Percentiles rank a stretch among this genome's conserved stretches.
These are phyloP conservation scores for Serendipita sp. DNA, from an alignment of 1,284 basidiomycete genomes.

Conservation along the genomic window DNA sequence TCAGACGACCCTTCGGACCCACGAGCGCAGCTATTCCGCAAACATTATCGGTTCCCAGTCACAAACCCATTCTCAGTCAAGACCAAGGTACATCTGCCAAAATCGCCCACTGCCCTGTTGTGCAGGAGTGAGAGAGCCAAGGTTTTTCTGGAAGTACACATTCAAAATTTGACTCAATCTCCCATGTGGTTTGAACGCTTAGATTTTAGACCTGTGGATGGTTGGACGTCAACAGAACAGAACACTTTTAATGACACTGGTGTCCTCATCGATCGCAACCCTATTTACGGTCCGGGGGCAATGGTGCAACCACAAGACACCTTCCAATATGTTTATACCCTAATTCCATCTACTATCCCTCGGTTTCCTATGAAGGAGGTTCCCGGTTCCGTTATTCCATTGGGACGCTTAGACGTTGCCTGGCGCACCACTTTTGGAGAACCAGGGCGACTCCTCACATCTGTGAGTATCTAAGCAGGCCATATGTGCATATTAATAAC, in stretches of 20 bases:
- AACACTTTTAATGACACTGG: slow-evolving; percentile 22
- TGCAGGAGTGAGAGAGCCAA: slow-evolving; percentile 52
- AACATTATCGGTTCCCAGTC: slow-evolving; percentile 61
- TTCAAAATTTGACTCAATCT: slow-evolving; percentile 69
- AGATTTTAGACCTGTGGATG: slow-evolving; percentile 56
- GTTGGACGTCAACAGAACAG: slow-evolving; percentile 46
- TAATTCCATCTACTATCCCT: slow-evolving; percentile 37
- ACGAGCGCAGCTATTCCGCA: slow-evolving; percentile 55
- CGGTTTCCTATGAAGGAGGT: slow-evolving; percentile 36
- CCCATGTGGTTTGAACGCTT: slow-evolving; percentile 66
- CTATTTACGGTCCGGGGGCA: slow-evolving; percentile 44
- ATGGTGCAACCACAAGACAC: slow-evolving; percentile 69
- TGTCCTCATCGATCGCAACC: slow-evolving; percentile 16
- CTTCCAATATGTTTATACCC: slow-evolving; percentile 72
- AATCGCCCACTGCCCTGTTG: slow-evolving; percentile 54
- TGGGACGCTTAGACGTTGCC: slow-evolving; percentile 68
- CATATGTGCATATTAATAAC: background rate
- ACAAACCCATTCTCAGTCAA: slow-evolving; percentile 80
- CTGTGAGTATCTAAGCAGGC: slow-evolving; percentile 25
- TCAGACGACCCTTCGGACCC: slow-evolving; percentile 41
- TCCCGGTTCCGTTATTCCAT: slow-evolving; percentile 56
- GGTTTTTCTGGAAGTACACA: slow-evolving; percentile 75
- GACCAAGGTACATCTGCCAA: slow-evolving; percentile 68
- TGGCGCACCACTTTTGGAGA: slow-evolving; percentile 73
- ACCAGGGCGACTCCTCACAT: slow-evolving; percentile 68